Evolutionary conservation across 2,329 filamentous ascomycete genomes (phyloP).

Genomic region (Colletotrichum salicis): DNA sequence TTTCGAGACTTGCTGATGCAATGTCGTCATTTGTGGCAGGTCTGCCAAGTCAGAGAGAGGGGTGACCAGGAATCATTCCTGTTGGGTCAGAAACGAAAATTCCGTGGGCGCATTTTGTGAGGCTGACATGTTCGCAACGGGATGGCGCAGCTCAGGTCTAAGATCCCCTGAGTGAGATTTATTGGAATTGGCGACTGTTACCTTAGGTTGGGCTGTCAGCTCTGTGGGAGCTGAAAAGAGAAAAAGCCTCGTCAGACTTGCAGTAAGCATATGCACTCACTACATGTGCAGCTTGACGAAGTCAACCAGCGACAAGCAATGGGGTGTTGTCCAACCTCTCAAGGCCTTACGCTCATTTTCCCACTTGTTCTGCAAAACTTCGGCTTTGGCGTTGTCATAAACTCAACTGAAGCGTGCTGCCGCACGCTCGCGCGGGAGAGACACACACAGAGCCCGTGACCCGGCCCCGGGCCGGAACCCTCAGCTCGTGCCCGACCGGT

Average conservation of each 20-base stretch:
- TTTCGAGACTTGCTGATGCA: background rate
- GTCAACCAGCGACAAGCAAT: background rate
- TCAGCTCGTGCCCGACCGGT: background rate
- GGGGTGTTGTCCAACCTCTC: background rate
- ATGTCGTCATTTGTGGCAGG: background rate
- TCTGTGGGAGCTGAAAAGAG: slow-evolving; percentile 7
- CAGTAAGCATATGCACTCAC: background rate
- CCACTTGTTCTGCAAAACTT: background rate
- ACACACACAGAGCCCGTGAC: background rate
- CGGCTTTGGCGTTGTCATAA: background rate
- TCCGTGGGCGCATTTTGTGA: background rate
- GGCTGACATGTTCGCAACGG: background rate
- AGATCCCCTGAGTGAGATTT: background rate
- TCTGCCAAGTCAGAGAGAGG: background rate
- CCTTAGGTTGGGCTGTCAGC: background rate
- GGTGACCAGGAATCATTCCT: background rate
- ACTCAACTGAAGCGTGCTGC: slow-evolving; percentile 21
- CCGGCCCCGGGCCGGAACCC: slow-evolving; percentile 13
- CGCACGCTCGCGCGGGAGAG: slow-evolving; percentile 1
- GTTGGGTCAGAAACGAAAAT: background rate
- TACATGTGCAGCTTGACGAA: slow-evolving; percentile 12
- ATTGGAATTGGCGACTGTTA: background rate
- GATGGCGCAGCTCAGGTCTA: slow-evolving; percentile 1
- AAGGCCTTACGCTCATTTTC: background rate
- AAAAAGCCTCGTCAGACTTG: background rate